phyloP scores from a whole-genome alignment of 371 early-diverging fungal genomes.

The Mortierella sp. region DNA sequence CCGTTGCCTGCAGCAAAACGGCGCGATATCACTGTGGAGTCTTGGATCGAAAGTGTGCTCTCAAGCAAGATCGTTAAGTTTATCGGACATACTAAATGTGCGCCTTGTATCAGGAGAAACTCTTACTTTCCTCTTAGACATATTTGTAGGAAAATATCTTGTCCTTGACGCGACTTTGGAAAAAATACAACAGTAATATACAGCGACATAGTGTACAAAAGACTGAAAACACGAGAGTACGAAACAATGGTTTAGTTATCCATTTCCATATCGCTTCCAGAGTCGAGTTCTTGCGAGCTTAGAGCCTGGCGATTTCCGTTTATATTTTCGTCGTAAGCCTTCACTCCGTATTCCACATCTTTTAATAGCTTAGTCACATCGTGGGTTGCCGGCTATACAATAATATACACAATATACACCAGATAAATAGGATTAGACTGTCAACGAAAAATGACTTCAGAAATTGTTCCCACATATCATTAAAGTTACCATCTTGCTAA shows the following conservation, averaged over 20 bases:
- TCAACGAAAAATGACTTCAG: neutral
- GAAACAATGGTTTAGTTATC: slow-evolving; percentile 26
- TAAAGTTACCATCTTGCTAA: slow-evolving; percentile 33
- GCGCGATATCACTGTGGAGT: neutral
- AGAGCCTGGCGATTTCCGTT: neutral
- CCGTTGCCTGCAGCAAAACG: neutral
- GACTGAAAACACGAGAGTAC: neutral
- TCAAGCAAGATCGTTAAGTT: slow-evolving; percentile 7
- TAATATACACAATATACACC: neutral
- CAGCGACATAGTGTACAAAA: slow-evolving; percentile 8
- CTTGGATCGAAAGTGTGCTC: neutral
- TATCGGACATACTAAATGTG: slow-evolving; percentile 1
- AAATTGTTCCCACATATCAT: neutral
- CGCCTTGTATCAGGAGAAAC: slow-evolving; percentile 5
- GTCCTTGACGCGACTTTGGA: neutral
- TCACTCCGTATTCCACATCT: neutral
- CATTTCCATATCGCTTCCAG: slow-evolving; percentile 19
- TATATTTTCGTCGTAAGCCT: neutral
- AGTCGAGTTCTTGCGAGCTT: slow-evolving; percentile 1
- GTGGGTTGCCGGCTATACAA: slow-evolving; percentile 7
- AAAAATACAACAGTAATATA: neutral
- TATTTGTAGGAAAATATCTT: neutral
- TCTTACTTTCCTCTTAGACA: slow-evolving; percentile 10
- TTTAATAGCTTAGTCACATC: neutral
- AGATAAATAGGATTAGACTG: slow-evolving; percentile 6